Base-by-base conservation (phyloP, 768 basidiomycete species). In the Pholiota conissans region DNA sequence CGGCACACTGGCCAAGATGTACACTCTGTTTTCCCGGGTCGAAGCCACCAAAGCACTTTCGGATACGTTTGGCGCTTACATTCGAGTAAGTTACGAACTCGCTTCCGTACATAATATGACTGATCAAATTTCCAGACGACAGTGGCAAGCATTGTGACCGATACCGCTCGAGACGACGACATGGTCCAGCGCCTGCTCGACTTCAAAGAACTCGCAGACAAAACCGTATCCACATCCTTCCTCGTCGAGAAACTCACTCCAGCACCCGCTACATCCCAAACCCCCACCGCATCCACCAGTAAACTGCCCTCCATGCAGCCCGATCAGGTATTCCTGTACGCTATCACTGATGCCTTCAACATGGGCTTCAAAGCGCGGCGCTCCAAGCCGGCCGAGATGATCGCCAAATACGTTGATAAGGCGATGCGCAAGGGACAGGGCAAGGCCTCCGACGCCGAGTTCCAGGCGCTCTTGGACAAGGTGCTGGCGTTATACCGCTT, bases 341-440 rank as follows among this genome's bases (percentile, higher is more conserved):
- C 89, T 0, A 74, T 89, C 10, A 75, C 75, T 1, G 89, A 91
- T 54, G 89, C 89, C 0, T 95, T 95, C 71, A 71, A 79, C 3
- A 74, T 65, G 27, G 91, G 89, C 22, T 94, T 95, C 76, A 87
- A 86, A 68, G 79, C 82, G 2, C 83, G 89, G 40, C 81, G 86
- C 27, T 87, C 85, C 66, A 94, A 91, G 66, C 93, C 93, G 6
- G 93, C 95, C 0, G 94, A 96, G 72, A 87, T 94, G 84, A 89
- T 95, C 53, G 97, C 97, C 14, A 93, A 91, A 68, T 84, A 93
- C 69, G 77, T 98, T 48, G 95, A 98, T 71, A 81, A 79, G 48
- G 83, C 88, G 20, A 90, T 98, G 89, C 83, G 95, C 45, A 85
- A 84, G 57, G 95, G 96, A 0, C 93, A 96, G 69, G 86, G 87